Base-by-base conservation (phyloP, 805 yeast species). In the Lipomyces yamadae region DNA sequence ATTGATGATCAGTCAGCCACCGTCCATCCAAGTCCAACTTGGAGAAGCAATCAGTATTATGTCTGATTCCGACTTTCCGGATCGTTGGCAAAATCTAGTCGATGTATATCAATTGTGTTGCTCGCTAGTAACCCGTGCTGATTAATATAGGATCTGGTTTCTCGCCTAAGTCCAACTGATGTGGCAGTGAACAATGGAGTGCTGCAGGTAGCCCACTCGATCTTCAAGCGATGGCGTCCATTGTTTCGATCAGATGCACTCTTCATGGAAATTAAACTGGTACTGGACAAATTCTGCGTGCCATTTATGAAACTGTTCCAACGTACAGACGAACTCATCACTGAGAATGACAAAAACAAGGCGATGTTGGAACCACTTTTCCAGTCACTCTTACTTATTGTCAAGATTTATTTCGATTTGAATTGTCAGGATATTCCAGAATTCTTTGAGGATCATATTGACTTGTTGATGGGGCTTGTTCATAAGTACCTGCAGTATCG, bases 341-440 rank as follows among this genome's bases (percentile, higher is more conserved):
- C 83, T 50, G 75, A 76, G 35, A 82, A 80, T 63, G 50, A 65
- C 10, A 70, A 72, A 4, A 82, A 89, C 75, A 82, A 81, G 63
- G 85, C 85, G 0, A 79, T 82, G 33, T 80, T 92, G 66, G 76
- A 75, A 42, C 80, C 87, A 1, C 81, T 89, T 56, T 85, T 92
- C 72, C 94, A 90, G 39, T 90, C 89, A 64, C 78, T 93, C 72
- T 79, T 89, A 60, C 78, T 92, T 30, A 81, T 93, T 62, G 78
- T 89, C 45, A 94, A 95, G 76, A 85, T 96, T 48, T 96, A 91
- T 78, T 92, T 87, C 76, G 99, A 95, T 77, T 85, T 95, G 74
- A 95, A 95, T 77, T 94, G 98, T 78, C 99, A 96, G 79, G 99
- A 95, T 78, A 89, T 95, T 62, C 99, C 99, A 0, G 99, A 93